phyloP scores from a whole-genome alignment of 2,329 filamentous ascomycete genomes.

The Lasiodiplodia citricola region DNA sequence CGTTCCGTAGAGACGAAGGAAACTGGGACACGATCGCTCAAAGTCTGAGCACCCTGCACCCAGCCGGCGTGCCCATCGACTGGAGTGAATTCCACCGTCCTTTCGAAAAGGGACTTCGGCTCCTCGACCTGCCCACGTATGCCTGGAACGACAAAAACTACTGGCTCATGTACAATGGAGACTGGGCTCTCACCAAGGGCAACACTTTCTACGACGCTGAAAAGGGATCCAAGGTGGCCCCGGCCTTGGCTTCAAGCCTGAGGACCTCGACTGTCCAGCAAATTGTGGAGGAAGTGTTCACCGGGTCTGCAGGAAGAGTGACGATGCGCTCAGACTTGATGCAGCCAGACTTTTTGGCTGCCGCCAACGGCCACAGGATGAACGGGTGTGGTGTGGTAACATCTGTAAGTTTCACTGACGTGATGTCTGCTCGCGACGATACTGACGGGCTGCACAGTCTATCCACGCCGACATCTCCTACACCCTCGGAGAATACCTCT shows the following conservation, averaged over 20 bases:
- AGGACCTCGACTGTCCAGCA: slow-evolving; percentile 46
- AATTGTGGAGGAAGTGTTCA: slow-evolving; percentile 40
- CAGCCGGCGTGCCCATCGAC: slow-evolving; percentile 59
- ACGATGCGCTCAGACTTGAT: slow-evolving; percentile 47
- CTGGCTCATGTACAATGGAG: slow-evolving; percentile 43
- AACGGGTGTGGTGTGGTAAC: slow-evolving; percentile 51
- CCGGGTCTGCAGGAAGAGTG: too few species aligned
- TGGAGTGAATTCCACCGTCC: slow-evolving; percentile 67
- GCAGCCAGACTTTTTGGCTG: slow-evolving; percentile 45
- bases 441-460: slow-evolving; percentile 22
- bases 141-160: slow-evolving; percentile 42
- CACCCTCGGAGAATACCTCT: slow-evolving; percentile 38
- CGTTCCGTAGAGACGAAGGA: slow-evolving; percentile 24
- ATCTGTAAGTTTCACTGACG: slow-evolving; percentile 44
- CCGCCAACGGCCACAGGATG: slow-evolving; percentile 52
- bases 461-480: slow-evolving; percentile 44
- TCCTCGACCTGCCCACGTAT: slow-evolving; percentile 59
- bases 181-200: slow-evolving; percentile 39
- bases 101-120: slow-evolving; percentile 51
- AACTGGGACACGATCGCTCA: slow-evolving; percentile 46
- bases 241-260: slow-evolving; percentile 24
- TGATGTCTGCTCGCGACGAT: not conserved
- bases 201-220: slow-evolving; percentile 30
- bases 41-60: slow-evolving; percentile 58
- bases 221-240: not conserved